These are phyloP conservation scores for Penicillium expansum DNA, from an alignment of 2,329 filamentous ascomycete genomes.

Conservation along the genomic window DNA sequence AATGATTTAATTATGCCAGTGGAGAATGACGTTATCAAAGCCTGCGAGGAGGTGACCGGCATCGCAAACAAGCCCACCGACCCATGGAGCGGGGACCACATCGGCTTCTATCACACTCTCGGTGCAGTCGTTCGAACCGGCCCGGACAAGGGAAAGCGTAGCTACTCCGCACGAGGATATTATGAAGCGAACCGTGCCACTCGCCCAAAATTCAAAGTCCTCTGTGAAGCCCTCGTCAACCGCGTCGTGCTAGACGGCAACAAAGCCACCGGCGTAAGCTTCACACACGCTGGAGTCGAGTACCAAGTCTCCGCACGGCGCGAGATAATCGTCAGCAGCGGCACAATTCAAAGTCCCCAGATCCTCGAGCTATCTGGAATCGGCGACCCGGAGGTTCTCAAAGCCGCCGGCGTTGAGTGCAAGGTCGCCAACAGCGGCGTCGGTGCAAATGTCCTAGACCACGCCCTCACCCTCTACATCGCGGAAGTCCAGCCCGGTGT, in stretches of 20 bases:
- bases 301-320: constrained; percentile 34
- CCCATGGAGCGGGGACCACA: constrained; percentile 38
- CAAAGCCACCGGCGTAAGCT: constrained; percentile 41
- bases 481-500: constrained; percentile 14
- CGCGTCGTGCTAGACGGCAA: constrained; percentile 23
- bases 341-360: constrained; percentile 56
- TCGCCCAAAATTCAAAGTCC: constrained; percentile 47
- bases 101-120: constrained; percentile 38
- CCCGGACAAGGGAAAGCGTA: constrained; percentile 32
- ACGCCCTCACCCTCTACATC: constrained; percentile 20
- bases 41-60: constrained; percentile 13
- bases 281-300: constrained; percentile 39
- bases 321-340: constrained; percentile 61
- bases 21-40: constrained; percentile 21
- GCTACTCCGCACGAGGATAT: constrained; percentile 44
- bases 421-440: constrained; percentile 46
- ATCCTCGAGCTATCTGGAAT: constrained; percentile 61
- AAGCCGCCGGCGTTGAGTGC: constrained; percentile 40
- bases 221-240: constrained; percentile 47
- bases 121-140: constrained; percentile 31
- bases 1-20: constrained; percentile 16
- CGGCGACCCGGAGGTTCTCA: constrained; percentile 47
- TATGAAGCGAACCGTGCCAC: constrained; percentile 31
- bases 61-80: constrained; percentile 16
- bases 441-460: constrained; percentile 52